These are phyloP conservation scores for Tremella yokohamensis DNA, from an alignment of 768 basidiomycete species.

Conservation along the genomic window DNA sequence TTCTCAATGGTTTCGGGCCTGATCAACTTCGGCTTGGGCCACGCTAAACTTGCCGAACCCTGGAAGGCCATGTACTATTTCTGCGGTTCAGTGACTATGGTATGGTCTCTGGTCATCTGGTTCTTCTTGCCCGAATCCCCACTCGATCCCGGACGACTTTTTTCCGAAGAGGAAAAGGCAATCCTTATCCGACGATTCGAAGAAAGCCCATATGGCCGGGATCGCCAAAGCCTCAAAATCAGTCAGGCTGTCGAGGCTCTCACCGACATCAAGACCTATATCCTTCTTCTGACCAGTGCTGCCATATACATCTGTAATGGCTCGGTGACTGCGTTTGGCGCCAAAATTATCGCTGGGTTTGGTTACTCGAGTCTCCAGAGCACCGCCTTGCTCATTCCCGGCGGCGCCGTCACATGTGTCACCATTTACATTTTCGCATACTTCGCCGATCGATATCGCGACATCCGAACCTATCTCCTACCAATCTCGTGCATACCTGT, in stretches of 20 bases:
- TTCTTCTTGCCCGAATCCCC: slow-evolving; percentile 50
- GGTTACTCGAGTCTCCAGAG: slow-evolving; percentile 49
- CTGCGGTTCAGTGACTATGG: slow-evolving; percentile 48
- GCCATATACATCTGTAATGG: slow-evolving; percentile 49
- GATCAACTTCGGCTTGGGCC: slow-evolving; percentile 52
- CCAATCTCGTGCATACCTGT: slow-evolving; percentile 50
- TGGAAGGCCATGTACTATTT: slow-evolving; percentile 51
- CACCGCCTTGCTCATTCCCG: slow-evolving; percentile 47
- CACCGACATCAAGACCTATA: slow-evolving; percentile 48
- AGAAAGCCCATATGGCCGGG: slow-evolving; percentile 33
- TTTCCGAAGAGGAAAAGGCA: slow-evolving; percentile 40
- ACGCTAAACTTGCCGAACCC: slow-evolving; percentile 23
- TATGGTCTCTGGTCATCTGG: slow-evolving; percentile 47
- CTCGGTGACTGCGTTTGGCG: slow-evolving; percentile 50
- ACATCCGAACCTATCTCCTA: slow-evolving; percentile 45
- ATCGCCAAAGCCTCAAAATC: slow-evolving; percentile 32
- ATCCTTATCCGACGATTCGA: slow-evolving; percentile 37
- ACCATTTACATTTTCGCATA: slow-evolving; percentile 48
- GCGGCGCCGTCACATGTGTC: slow-evolving; percentile 49
- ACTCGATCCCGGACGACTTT: slow-evolving; percentile 38
- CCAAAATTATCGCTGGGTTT: slow-evolving; percentile 50
- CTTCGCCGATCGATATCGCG: slow-evolving; percentile 38
- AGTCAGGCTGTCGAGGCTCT: slow-evolving; percentile 47
- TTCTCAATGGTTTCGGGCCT: slow-evolving; percentile 51
- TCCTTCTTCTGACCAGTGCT: slow-evolving; percentile 49